These are phyloP conservation scores for Fraxinus anomala DNA, from an alignment of 257 asterid species.

Conservation along the genomic window DNA sequence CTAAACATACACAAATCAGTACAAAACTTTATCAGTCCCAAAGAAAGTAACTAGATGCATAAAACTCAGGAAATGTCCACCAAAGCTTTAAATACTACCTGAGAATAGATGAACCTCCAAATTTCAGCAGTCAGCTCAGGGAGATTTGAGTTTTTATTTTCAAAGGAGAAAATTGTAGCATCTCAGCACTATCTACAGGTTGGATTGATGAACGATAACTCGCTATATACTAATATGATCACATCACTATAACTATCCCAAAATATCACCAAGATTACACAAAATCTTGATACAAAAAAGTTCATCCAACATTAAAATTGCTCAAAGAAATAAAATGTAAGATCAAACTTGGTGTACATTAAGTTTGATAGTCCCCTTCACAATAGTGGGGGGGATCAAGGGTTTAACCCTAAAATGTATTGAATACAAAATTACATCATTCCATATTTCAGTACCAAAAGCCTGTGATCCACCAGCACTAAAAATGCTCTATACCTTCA, in stretches of 20 bases:
- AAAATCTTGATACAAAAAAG: background rate
- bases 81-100: conserved; percentile 62
- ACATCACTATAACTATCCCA: conserved; percentile 23
- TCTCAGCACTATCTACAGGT: conserved; percentile 34
- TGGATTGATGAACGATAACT: conserved; percentile 17
- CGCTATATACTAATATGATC: background rate
- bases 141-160: conserved; percentile 28
- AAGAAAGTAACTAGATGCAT: conserved; percentile 15
- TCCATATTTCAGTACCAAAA: conserved; percentile 15
- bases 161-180: conserved; percentile 31
- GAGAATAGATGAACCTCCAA: conserved; percentile 48
- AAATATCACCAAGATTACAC: conserved; percentile 31
- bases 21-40: conserved; percentile 15
- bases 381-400: too few relatives aligned
- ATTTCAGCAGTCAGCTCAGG: conserved; percentile 34
- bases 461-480: background rate
- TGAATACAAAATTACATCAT: background rate
- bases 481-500: conserved; percentile 29
- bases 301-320: conserved; percentile 17
- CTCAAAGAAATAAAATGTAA: conserved; percentile 22
- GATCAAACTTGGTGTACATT: too few relatives aligned
- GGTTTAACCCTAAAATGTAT: too few relatives aligned
- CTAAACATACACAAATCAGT: conserved; percentile 31
- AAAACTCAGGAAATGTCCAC: conserved; percentile 16
- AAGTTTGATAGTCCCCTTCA: too few relatives aligned